These are phyloP conservation scores for Agaricus bisporus DNA, from an alignment of 768 basidiomycete genomes.

Conservation along the genomic window DNA sequence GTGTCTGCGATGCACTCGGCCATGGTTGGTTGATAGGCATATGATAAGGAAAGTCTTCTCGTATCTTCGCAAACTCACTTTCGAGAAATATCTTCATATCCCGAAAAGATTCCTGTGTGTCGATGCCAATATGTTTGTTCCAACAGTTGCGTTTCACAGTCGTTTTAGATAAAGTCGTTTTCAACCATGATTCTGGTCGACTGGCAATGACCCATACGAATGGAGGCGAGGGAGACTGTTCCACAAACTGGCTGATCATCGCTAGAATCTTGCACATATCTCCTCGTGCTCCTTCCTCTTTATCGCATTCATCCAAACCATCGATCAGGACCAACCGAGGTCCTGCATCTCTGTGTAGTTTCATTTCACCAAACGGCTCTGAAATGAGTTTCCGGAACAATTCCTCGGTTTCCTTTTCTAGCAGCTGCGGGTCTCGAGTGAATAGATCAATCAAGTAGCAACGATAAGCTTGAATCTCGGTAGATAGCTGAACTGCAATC, in stretches of 20 bases:
- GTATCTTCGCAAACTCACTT: not conserved
- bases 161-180: not conserved
- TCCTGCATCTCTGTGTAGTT: not conserved
- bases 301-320: conserved; percentile 1
- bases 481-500: not conserved
- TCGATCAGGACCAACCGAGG: conserved; percentile 1
- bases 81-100: conserved; percentile 3
- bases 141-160: not conserved
- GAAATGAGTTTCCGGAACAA: not conserved
- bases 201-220: conserved; percentile 7
- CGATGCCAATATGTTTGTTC: not conserved
- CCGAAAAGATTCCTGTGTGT: not conserved
- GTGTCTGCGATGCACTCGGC: not conserved
- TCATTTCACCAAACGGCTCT: not conserved
- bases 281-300: not conserved
- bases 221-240: not conserved
- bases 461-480: not conserved
- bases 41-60: not conserved
- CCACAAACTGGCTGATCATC: not conserved
- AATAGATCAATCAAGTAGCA: not conserved
- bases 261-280: not conserved
- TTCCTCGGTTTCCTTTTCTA: not conserved
- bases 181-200: not conserved
- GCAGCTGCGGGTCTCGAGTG: not conserved
- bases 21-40: not conserved